phyloP scores from a whole-genome alignment of 73 alveolate species.

The Tetrahymena elliotti region DNA sequence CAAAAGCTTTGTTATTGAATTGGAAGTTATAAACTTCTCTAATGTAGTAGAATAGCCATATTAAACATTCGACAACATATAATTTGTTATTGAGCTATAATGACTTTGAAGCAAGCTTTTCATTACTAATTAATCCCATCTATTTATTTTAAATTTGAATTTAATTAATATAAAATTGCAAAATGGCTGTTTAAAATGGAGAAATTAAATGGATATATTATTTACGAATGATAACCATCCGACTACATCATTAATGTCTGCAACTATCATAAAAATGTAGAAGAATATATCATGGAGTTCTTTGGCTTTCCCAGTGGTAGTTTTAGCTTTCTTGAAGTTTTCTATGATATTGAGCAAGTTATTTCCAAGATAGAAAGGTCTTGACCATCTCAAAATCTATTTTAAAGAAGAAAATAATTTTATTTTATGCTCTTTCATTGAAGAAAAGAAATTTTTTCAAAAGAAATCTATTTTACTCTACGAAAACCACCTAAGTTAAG shows the following conservation, averaged over 20 bases:
- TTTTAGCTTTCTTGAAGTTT: neutral
- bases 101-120: neutral
- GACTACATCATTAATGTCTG: neutral
- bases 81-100: neutral
- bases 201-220: neutral
- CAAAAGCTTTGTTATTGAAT: neutral
- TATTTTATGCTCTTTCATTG: neutral
- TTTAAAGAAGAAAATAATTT: neutral
- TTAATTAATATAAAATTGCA: neutral
- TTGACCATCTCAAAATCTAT: neutral
- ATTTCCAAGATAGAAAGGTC: neutral
- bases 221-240: neutral
- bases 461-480: neutral
- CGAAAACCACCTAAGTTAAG: neutral
- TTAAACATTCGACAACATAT: neutral
- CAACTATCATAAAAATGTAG: neutral
- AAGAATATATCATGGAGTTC: neutral
- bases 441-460: neutral
- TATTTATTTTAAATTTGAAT: neutral
- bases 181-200: neutral
- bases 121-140: neutral
- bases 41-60: neutral
- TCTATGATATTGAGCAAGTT: neutral
- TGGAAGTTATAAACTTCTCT: neutral
- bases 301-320: neutral